phyloP scores from a whole-genome alignment of 1,139 yeast genomes.

The Geotrichum citri-aurantii region DNA sequence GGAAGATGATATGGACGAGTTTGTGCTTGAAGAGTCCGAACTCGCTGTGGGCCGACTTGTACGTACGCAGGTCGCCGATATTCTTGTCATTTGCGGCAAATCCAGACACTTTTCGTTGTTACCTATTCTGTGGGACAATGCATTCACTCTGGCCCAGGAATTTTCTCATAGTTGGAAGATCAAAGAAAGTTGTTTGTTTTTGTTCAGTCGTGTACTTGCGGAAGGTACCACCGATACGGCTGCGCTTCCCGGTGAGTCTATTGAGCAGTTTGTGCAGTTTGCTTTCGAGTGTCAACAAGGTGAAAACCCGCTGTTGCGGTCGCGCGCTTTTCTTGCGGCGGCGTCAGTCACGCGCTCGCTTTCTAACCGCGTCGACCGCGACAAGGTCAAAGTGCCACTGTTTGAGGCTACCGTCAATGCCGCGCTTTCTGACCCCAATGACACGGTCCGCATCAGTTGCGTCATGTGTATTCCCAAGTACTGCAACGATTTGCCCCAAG shows the following conservation, averaged over 20 bases:
- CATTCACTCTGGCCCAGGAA: conserved; percentile 1
- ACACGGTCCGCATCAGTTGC: conserved; percentile 23
- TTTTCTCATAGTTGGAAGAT: conserved; percentile 15
- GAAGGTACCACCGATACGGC: conserved; percentile 19
- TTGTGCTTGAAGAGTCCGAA: conserved; percentile 69
- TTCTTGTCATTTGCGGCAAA: conserved; percentile 19
- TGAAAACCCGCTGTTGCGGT: conserved; percentile 22
- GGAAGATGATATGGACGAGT: conserved; percentile 55
- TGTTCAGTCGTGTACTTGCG: conserved; percentile 17
- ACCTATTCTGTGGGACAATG: conserved; percentile 13
- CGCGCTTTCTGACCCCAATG: conserved; percentile 20
- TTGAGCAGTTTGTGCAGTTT: conserved; percentile 17
- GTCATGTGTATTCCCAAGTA: conserved; percentile 24
- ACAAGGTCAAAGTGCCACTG: conserved; percentile 18
- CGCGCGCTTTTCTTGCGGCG: conserved; percentile 25
- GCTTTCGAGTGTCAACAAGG: conserved; percentile 14
- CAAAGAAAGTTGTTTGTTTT: conserved; percentile 21
- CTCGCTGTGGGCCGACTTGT: conserved; percentile 40
- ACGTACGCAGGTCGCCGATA: conserved; percentile 25
- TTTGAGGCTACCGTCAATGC: conserved; percentile 21
- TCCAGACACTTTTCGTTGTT: conserved; percentile 14
- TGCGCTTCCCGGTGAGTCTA: conserved; percentile 17
- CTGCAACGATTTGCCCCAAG: conserved; percentile 19
- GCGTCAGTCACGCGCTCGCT: conserved; percentile 22
- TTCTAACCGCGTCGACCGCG: conserved; percentile 14